Conservation (phyloP, 495 filamentous ascomycete genomes). For the Tuber indicum region DNA sequence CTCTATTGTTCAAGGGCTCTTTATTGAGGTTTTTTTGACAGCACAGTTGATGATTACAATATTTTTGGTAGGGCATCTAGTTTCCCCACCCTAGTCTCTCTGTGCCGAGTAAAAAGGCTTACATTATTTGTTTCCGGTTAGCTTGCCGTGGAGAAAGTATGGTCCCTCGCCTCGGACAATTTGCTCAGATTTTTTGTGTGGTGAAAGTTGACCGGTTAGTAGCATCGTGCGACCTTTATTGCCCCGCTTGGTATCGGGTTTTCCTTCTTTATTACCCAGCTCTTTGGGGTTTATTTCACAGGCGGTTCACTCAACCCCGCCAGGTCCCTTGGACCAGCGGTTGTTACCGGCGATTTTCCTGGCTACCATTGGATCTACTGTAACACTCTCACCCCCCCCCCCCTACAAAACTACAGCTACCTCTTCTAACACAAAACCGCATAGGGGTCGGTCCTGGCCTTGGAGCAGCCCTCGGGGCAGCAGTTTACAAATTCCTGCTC, state of each 20-base stretch:
- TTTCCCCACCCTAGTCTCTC: neutral
- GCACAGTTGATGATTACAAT: constrained; percentile 69
- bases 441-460: constrained; percentile 50
- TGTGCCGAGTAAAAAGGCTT: constrained; percentile 13
- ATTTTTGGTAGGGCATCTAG: constrained; percentile 53
- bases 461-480: constrained; percentile 39
- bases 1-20: constrained; percentile 58
- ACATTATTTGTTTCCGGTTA: constrained; percentile 10
- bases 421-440: constrained; percentile 19
- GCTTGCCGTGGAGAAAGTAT: constrained; percentile 65
- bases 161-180: neutral
- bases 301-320: constrained; percentile 67
- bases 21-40: constrained; percentile 75
- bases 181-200: neutral
- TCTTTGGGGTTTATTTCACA: constrained; percentile 66
- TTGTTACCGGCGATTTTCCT: constrained; percentile 59
- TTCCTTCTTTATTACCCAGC: constrained; percentile 61
- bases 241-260: constrained; percentile 74
- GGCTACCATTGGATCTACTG: constrained; percentile 67
- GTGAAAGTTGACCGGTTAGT: constrained; percentile 6
- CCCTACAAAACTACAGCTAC: neutral
- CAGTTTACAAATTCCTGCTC: constrained; percentile 39
- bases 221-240: constrained; percentile 66
- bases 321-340: constrained; percentile 63
- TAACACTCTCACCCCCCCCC: neutral